Percentiles rank a stretch among this genome's conserved stretches.
These are phyloP conservation scores for Chrysanthemum lavandulifolium DNA, from an alignment of 129 eudicot genomes.

Conservation along the genomic window DNA sequence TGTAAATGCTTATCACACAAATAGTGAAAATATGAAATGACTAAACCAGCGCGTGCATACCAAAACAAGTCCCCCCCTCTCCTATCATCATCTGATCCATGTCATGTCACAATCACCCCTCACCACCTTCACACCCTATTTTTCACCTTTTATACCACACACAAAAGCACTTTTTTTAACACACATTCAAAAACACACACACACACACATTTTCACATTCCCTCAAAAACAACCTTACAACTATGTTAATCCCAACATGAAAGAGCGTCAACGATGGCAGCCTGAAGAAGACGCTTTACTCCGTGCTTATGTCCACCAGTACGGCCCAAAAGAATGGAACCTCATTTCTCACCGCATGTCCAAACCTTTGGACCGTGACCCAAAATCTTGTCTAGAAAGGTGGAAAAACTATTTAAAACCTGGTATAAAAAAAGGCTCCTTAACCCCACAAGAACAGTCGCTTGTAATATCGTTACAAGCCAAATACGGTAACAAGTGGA, in stretches of 20 bases:
- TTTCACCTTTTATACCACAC: conserved; percentile 37
- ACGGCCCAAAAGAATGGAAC: conserved; percentile 63
- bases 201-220: background rate
- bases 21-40: conserved; percentile 34
- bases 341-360: conserved; percentile 64
- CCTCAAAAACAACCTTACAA: background rate
- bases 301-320: conserved; percentile 59
- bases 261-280: conserved; percentile 79
- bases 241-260: conserved; percentile 39
- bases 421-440: conserved; percentile 59
- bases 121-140: conserved; percentile 9
- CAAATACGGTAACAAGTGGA: conserved; percentile 83
- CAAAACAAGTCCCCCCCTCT: conserved; percentile 36
- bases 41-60: conserved; percentile 47
- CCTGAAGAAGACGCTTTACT: conserved; percentile 80
- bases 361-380: conserved; percentile 54
- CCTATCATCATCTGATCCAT: conserved; percentile 42
- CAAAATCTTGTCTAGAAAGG: conserved; percentile 64
- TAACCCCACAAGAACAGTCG: conserved; percentile 53
- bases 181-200: background rate
- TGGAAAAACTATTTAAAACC: conserved; percentile 74
- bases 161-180: conserved; percentile 26
- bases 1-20: too few species aligned
- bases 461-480: conserved; percentile 60
- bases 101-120: conserved; percentile 37